Percentiles rank a stretch among this genome's conserved stretches.
Evolutionary conservation across 2,329 filamentous ascomycete genomes (phyloP).

Genomic region (Ophiostoma triangulosporum): DNA sequence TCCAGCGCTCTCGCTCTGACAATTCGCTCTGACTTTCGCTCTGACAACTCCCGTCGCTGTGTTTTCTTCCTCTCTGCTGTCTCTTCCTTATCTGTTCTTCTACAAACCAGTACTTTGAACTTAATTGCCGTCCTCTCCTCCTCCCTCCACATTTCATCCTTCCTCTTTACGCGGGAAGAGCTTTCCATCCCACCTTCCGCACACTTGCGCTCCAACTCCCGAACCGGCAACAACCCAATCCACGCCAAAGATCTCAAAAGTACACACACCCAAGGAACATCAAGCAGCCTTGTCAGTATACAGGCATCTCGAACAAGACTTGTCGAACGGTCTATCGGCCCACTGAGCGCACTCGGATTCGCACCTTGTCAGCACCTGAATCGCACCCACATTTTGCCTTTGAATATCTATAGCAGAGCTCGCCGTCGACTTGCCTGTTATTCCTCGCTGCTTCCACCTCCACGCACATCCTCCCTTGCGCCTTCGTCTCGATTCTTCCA

Average conservation of each 20-base stretch:
- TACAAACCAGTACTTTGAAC: too few species aligned
- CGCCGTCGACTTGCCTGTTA: background rate
- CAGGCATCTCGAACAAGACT: background rate
- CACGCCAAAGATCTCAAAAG: background rate
- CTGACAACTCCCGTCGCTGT: slow-evolving; percentile 2
- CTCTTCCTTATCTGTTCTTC: background rate
- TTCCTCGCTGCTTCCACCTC: background rate
- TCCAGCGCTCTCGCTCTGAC: slow-evolving; percentile 8
- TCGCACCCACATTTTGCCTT: too few species aligned
- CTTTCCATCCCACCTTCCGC: background rate
- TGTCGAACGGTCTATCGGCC: background rate
- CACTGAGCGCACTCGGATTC: background rate
- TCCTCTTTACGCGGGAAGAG: background rate
- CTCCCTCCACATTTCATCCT: background rate
- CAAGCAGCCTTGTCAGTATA: background rate
- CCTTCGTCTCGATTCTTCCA: background rate
- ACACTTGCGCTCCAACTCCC: background rate
- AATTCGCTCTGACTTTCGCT: slow-evolving; percentile 4
- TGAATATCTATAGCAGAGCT: too few species aligned
- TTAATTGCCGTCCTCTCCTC: too few species aligned
- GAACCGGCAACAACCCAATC: background rate
- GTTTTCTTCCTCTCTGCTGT: background rate
- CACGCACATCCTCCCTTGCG: background rate
- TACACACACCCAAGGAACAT: background rate
- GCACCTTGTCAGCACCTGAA: too few species aligned